These are phyloP conservation scores for Cyberlindnera sargentensis DNA, from an alignment of 805 yeast genomes.

Conservation along the genomic window DNA sequence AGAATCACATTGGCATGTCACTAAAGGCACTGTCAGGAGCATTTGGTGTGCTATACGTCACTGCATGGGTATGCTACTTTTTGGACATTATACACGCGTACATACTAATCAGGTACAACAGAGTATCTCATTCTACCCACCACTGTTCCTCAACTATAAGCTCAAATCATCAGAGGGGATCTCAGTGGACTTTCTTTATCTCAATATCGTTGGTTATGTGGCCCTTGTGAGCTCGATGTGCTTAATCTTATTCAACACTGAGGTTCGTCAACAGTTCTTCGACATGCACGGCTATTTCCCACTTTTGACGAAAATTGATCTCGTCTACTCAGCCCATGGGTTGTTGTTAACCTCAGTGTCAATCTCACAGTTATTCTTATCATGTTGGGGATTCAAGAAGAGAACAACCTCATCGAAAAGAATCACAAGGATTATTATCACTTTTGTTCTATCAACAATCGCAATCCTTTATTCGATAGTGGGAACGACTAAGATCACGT, in stretches of 20 bases:
- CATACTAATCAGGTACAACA: slow-evolving; percentile 5
- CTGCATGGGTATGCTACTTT: slow-evolving; percentile 30
- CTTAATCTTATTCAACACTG: slow-evolving; percentile 33
- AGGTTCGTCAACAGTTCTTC: slow-evolving; percentile 26
- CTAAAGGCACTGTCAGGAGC: slow-evolving; percentile 12
- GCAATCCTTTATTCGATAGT: slow-evolving; percentile 7
- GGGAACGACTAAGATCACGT: slow-evolving; percentile 3
- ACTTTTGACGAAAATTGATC: slow-evolving; percentile 36
- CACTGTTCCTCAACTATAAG: slow-evolving; percentile 33
- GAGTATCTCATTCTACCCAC: slow-evolving; percentile 47
- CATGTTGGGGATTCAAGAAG: slow-evolving; percentile 22
- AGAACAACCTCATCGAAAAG: slow-evolving; percentile 13
- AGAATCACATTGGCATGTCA: background rate
- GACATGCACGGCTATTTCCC: slow-evolving; percentile 31
- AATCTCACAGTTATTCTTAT: slow-evolving; percentile 30
- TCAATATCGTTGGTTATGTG: slow-evolving; percentile 42
- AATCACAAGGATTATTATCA: slow-evolving; percentile 17
- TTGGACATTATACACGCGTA: background rate
- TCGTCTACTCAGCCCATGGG: slow-evolving; percentile 44
- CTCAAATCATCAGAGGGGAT: slow-evolving; percentile 40
- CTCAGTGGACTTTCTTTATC: slow-evolving; percentile 39
- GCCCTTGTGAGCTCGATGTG: slow-evolving; percentile 36
- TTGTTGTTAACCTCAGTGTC: slow-evolving; percentile 32
- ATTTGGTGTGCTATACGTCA: slow-evolving; percentile 31
- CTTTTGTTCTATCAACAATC: slow-evolving; percentile 1